Base-by-base conservation (phyloP, 2,329 filamentous ascomycete genomes). In the Penicillium corylophilum region DNA sequence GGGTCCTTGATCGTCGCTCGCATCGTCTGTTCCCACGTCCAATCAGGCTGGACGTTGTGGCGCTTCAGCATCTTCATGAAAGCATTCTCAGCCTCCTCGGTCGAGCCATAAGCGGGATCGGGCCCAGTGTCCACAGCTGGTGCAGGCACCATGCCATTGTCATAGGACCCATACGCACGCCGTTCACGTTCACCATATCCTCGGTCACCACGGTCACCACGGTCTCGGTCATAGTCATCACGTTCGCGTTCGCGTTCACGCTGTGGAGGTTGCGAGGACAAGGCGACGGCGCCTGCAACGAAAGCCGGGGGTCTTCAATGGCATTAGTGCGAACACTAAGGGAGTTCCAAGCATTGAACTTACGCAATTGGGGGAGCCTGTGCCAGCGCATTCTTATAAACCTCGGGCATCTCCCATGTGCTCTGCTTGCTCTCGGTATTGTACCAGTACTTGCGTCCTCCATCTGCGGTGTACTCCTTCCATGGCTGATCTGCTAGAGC, bases 361-460 rank as follows among this genome's bases (percentile, higher is more conserved):
- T 73, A 81, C 78, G 75, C 71, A 54, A 75, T 70, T 35, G 72
- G 62, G 29, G 75, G 69, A 47, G 63, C 78, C 57, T 84, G 82
- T 46, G 86, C 86, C 51, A 92, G 77, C 54, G 89, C 88, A 62
- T 81, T 81, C 67, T 89, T 90, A 74, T 92, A 92, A 56, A 77
- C 84, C 49, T 90, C 88, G 50, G 94, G 94, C 82, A 96, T 92
- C 66, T 92, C 88, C 94, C 94, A 99, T 28, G 89, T 90, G 71
- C 91, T 97, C 75, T 91, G 83, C 74, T 93, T 92, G 40, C 89
- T 92, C 72, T 95, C 88, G 29, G 86, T 89, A 72, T 99, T 94
- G 72, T 92, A 93, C 89, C 91, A 99, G 74, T 99, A 99, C 69
- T 93, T 90, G 64, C 87, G 85, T 42, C 93, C 94, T 58, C 90